Conservation (phyloP, 192 early-diverging fungal genomes). For the Lunasporangiospora selenospora region DNA sequence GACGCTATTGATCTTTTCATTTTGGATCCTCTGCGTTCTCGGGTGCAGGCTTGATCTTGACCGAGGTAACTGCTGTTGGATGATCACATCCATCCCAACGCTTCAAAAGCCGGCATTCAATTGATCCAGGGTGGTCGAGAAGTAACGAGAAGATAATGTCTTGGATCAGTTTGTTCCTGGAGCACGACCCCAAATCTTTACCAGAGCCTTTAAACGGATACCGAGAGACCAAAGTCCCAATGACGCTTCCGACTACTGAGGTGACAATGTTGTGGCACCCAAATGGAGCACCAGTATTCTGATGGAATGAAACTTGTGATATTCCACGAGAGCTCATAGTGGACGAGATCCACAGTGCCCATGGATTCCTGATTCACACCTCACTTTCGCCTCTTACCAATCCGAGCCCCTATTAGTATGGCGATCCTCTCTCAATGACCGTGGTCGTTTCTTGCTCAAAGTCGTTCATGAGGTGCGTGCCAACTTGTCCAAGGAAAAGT, state of each 20-base stretch:
- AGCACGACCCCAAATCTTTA: no score
- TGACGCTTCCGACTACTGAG: constrained; percentile 86
- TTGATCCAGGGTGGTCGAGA: no score
- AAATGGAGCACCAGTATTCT: constrained; percentile 52
- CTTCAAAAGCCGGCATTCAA: no score
- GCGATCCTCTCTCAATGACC: constrained; percentile 87
- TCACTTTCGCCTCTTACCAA: constrained; percentile 83
- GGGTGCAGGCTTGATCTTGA: no score
- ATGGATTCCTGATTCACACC: constrained; percentile 82
- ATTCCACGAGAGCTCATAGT: constrained; percentile 62
- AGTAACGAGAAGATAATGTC: no score
- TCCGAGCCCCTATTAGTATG: constrained; percentile 85
- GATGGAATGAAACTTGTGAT: constrained; percentile 36
- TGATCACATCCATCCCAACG: no score
- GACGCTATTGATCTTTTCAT: no score
- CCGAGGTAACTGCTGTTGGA: no score
- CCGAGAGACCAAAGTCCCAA: no score
- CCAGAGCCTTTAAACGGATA: no score
- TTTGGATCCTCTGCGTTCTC: no score
- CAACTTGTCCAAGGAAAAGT: constrained; percentile 76
- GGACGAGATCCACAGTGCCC: constrained; percentile 82
- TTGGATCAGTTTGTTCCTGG: no score
- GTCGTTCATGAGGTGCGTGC: constrained; percentile 60
- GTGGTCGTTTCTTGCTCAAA: constrained; percentile 75
- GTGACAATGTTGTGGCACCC: constrained; percentile 69